A percentile compares a stretch with the other conserved stretches of the same genome.
phyloP scores from a whole-genome alignment of 495 filamentous ascomycete species.

The Annulohypoxylon maeteangense region DNA sequence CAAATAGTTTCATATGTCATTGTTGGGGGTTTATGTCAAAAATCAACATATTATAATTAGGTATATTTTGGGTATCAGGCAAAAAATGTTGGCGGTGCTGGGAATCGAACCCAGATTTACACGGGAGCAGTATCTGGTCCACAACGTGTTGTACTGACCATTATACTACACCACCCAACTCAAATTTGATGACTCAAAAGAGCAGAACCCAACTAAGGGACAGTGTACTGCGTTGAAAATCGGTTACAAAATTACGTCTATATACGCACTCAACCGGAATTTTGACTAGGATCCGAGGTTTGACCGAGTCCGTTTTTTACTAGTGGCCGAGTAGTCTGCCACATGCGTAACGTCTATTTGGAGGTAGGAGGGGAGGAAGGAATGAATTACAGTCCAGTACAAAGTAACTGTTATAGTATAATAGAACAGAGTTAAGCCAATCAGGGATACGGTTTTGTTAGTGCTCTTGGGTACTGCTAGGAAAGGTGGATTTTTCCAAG shows the following conservation, averaged over 20 bases:
- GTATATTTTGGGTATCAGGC: too few species aligned
- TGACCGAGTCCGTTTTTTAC: neutral
- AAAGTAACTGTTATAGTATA: too few species aligned
- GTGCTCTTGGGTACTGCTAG: too few species aligned
- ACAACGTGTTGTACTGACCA: slow-evolving; percentile 44
- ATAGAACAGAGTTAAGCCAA: too few species aligned
- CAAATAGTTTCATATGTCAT: too few species aligned
- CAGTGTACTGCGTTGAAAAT: neutral
- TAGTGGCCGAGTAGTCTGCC: neutral
- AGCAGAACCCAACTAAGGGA: neutral
- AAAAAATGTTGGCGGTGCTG: slow-evolving; percentile 34
- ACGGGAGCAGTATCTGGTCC: slow-evolving; percentile 33
- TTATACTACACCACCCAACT: slow-evolving; percentile 35
- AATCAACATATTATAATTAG: too few species aligned
- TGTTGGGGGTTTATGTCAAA: neutral
- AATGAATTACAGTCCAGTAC: too few species aligned
- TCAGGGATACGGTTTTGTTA: too few species aligned
- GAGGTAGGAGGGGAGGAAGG: too few species aligned
- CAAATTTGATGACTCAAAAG: neutral
- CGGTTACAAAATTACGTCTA: neutral
- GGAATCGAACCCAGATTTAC: slow-evolving; percentile 43
- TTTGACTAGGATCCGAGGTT: neutral
- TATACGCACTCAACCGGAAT: neutral
- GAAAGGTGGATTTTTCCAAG: too few species aligned
- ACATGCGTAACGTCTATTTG: too few species aligned